Evolutionary conservation across 2,329 filamentous ascomycete genomes (phyloP), one percentile per base, ranked within the genome.

Genomic region (Penicillium sp.): DNA sequence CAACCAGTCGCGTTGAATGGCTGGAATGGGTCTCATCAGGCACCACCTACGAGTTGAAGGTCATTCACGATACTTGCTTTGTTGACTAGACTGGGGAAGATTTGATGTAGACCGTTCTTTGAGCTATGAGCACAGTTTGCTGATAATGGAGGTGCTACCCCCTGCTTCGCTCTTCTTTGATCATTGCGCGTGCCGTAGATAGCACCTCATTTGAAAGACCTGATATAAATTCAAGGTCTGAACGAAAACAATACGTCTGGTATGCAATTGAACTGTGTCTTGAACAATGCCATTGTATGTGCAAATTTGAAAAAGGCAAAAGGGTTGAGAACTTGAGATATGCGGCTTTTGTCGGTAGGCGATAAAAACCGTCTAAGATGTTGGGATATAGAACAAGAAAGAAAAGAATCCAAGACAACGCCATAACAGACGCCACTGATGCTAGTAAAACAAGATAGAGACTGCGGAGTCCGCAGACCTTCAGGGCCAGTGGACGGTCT

Each of bases 351-450:
- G 47, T 50, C 27, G 39, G 35, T 31, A 13, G 37, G 22, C 14
- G 41, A 55, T 22, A 43, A 44, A 22, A 31, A 47, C 36, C 55
- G 39, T 59, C 50, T 24, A 41, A 62, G 11, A 51, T 50, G 33
- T 54, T 62, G 57, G 62, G 60, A 64, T 58, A 64, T 64, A 59
- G 44, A 64, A 62, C 57, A 60, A 36, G 31, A 55, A 31, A 36
- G 18, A 37, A 37, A 55, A 24, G 51, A 52, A 24, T 31, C 27
- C 43, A n/a, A 46, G 31, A 60, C 7, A 40, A 60, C 51, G 9
- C 55, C 47, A 46, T 35, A 52, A 43, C 59, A 31, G 66, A 68
- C 65, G 66, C 66, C 63, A 58, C 52, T 50, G 47, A 67, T 66
- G 65, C 60, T 59, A 64, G 46, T 46, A 51, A 56, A 46, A 54